Evolutionary conservation across 148 eudicot species (phyloP), one percentile per base, ranked within the genome.

Genomic region (Beta vulgaris): DNA sequence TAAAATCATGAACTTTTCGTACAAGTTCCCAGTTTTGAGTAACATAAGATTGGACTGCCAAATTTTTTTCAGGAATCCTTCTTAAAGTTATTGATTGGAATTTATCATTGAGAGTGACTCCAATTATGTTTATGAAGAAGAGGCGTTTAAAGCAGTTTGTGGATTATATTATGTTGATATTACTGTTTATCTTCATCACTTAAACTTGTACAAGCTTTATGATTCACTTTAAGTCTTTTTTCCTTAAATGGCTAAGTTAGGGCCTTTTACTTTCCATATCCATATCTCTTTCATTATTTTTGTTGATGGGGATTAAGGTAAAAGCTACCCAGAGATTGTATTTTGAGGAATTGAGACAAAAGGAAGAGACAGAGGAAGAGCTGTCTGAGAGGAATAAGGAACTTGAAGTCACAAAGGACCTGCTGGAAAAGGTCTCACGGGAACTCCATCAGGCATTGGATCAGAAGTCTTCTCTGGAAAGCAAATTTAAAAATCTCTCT

Each of bases 321-420:
- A 85, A 81, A 81, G 75, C 78, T 66, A 79, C 82, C n/a, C 90
- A 91, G 81, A 81, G 26, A 66, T 82, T 83, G 71, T 84, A 81
- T 72, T 43, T 77, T 26, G 92, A 89, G 75, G 92, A 85, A 82
- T 48, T 71, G 77, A 84, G 87, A 86, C 82, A 72, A 55, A 79
- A 85, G 73, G 82, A 76, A 83, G 89, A 79, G 77, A 66, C 81
- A 39, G 89, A 89, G 63, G 91, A 87, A 79, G 85, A 82, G 25
- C 75, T 90, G 14, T 82, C 78, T 54, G 74, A 76, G 73, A 87
- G 73, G 71, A 87, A 78, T 48, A 81, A 77, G 71, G 88, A 91
- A 77, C 73, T 86, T 34, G 83, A 86, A 77, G 82, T 48, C 10
- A 74, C 81, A 74, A 85, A 74, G 74, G 79, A 68, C 69, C 79